phyloP scores from a whole-genome alignment of 1,284 basidiomycete genomes.

The Boletus semigastroideus region DNA sequence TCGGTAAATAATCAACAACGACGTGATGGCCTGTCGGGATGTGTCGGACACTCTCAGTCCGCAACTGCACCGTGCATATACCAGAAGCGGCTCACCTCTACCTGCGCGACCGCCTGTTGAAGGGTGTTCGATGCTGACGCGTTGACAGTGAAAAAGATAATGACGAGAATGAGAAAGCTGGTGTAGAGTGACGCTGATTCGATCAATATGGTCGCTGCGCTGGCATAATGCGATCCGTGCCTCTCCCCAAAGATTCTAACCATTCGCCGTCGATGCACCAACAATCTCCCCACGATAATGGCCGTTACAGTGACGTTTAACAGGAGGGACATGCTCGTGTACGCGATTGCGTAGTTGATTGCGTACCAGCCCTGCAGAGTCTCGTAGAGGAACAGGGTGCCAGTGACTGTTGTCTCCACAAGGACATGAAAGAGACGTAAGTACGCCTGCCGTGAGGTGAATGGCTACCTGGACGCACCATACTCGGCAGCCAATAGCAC shows the following conservation, averaged over 20 bases:
- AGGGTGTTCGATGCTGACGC: conserved; percentile 11
- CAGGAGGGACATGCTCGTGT: conserved; percentile 15
- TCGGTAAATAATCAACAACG: conserved; percentile 26
- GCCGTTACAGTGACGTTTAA: conserved; percentile 22
- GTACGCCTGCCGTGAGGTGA: background rate
- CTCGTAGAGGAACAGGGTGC: conserved; percentile 10
- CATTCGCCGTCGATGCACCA: conserved; percentile 17
- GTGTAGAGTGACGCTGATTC: conserved; percentile 28
- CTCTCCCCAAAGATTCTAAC: conserved; percentile 14
- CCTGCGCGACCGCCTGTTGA: conserved; percentile 20
- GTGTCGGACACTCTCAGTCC: background rate
- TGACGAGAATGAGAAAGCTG: conserved; percentile 18
- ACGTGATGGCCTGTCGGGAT: conserved; percentile 15
- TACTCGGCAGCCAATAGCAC: conserved; percentile 12
- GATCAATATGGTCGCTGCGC: conserved; percentile 17
- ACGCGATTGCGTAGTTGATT: conserved; percentile 5
- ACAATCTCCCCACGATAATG: conserved; percentile 19
- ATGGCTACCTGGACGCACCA: conserved; percentile 9
- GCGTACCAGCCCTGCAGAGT: background rate
- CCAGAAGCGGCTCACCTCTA: conserved; percentile 16
- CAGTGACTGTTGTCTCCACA: conserved; percentile 8
- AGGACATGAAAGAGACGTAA: background rate
- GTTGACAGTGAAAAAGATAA: conserved; percentile 11
- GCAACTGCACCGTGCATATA: background rate
- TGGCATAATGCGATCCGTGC: conserved; percentile 16